Evolutionary conservation across 1,139 yeast species (phyloP), one percentile per base, ranked within the genome.

Genomic region (Candida tropicalis): DNA sequence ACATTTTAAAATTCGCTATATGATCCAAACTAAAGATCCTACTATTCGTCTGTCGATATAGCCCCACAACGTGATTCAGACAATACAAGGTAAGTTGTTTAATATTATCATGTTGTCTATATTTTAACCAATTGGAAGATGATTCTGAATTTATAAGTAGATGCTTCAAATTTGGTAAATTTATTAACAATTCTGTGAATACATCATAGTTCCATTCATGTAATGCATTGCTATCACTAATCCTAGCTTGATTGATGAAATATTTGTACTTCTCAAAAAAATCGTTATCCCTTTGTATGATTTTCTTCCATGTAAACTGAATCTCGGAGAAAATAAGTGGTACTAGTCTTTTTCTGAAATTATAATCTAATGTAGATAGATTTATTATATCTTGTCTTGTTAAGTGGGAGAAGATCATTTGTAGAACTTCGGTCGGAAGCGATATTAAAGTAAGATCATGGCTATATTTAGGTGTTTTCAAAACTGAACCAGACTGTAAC

Each of bases 101-200:
- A 24, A 69, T 42, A 13, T 47, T 48, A 10, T 43, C 34, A 41
- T 60, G 55, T 2, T 42, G 24, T 40, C 74, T 48, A 53, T 70
- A 71, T 46, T 70, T 71, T 24, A 73, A 54, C 78, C 78, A 73
- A 44, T 67, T 63, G 2, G 77, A 66, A 28, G 73, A 68, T 43
- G 63, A 70, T 38, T 57, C 59, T 2, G 75, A 57, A 45, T 69
- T 68, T 17, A 73, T 56, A 4, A 54, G 47, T 5, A 71, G 51
- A 20, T 47, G 53, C 8, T 44, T 42, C 13, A 70, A 53, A 3
- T 51, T 27, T 0, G 68, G 67, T 17, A 68, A 54, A 18, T 45
- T 27, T 2, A 43, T 48, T 3, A 64, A 48, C 11, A 59, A 48
- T 34, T 41, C 48, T 11, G 55, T 52, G 35, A 71, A 62, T 12